Evolutionary conservation across 176 grass and related monocot genomes (phyloP), one percentile per base, ranked within the genome.

Genomic region (Olyra latifolia): DNA sequence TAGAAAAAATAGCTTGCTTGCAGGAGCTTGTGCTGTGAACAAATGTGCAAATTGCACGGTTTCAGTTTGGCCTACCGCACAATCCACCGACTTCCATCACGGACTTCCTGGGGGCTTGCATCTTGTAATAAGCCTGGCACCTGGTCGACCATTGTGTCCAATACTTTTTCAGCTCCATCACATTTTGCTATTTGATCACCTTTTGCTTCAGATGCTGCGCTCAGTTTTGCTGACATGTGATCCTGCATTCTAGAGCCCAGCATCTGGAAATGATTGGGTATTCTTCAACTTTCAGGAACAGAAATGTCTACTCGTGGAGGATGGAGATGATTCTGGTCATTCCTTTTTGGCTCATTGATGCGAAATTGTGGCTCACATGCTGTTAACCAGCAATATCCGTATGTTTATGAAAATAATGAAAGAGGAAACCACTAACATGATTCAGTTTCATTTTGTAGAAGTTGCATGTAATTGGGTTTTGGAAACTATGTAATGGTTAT

Each of bases 11-110:
- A 65, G 38, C 8, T 66, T 72, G 2, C 46, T 35, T 55, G 47
- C 13, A 23, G n/a, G 38, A 47, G 41, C 29, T 8, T 62, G 50
- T 67, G 75, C 5, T 62, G 50, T 67, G 75, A 78, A 61, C 7
- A 78, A 25, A 80, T 68, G 3, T 69, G 7, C 52, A 77, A 35
- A 49, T 68, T 60, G 20, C 10, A 13, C 8, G 52, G 63, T 28
- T 69, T 87, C 17, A 61, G 23, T 58, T 57, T 68, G 24, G 15
- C 15, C 46, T 80, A 39, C 40, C 61, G 50, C 43, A 49, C 66
- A 44, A 28, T 14, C 27, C 25, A 76, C 30, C 63, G 32, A n/a
- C 83, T 72, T 85, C 83, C 54, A 87, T 81, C 85, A 87, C 78
- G 64, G 53, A 32, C 11, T 69, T 48, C 63, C 54, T 69, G 62